Evolutionary conservation across 768 basidiomycete genomes (phyloP).

Genomic region (Lactarius indigo): DNA sequence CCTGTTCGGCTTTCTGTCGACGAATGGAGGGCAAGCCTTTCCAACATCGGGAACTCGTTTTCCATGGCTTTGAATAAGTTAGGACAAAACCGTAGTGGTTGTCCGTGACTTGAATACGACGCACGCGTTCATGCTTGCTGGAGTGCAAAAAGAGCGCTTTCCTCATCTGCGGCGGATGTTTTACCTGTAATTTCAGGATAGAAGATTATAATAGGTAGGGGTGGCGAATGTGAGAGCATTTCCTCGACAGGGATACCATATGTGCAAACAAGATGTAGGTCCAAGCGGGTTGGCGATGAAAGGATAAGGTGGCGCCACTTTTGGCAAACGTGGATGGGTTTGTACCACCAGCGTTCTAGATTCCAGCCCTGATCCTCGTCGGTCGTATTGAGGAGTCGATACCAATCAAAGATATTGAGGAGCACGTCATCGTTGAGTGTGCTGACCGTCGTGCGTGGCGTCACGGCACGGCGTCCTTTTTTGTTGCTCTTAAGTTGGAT

Average conservation of each 20-base stretch:
- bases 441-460: not conserved
- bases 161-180: not conserved
- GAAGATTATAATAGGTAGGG: conserved; percentile 12
- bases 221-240: conserved; percentile 5
- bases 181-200: not conserved
- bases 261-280: conserved; percentile 9
- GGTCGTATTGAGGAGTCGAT: not conserved
- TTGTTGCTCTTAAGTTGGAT: not conserved
- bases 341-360: conserved; percentile 17
- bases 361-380: not conserved
- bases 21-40: not conserved
- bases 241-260: conserved; percentile 1
- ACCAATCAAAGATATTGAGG: conserved; percentile 7
- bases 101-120: not conserved
- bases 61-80: conserved; percentile 8
- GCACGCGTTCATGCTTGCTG: conserved; percentile 6
- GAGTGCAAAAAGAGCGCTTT: not conserved
- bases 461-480: not conserved
- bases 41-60: not conserved
- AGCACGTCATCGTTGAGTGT: conserved; percentile 4
- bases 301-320: conserved; percentile 7
- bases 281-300: not conserved
- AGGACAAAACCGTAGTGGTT: not conserved
- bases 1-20: not conserved
- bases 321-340: conserved; percentile 1